Base-by-base conservation (phyloP, 129 eudicot species). In the Tagetes erecta region DNA sequence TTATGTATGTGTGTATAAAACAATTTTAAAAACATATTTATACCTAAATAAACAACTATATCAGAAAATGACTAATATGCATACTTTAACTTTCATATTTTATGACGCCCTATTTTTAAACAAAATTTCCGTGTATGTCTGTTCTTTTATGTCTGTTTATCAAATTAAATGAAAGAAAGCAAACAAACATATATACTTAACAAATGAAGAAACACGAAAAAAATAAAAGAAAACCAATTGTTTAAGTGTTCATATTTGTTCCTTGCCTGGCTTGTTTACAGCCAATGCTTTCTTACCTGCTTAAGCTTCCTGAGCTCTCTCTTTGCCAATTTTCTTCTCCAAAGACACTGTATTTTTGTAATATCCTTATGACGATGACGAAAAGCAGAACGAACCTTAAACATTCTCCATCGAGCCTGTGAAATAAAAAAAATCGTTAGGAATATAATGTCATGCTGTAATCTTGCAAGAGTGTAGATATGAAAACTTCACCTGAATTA, bases 301-400 rank as follows among this genome's bases (percentile, higher is more conserved):
- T 88, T 94, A 70, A 91, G 99, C 88, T 72, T 86, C 80, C 88
- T 74, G 52, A 94, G 72, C 78, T 86, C 97, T 80, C 93, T 85
- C 81, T 80, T 94, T 5, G 99, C 99, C 96, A 94, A 51, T 70
- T 88, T 90, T 73, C 53, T 80, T 87, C 99, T 88, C 99, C 99
- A 94, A 55, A 88, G 90, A 76, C 96, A 86, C 73, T 94, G 99
- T 72, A 91, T 86, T 49, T 84, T 88, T 68, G 93, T 81, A 75
- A 94, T 94, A 72, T 87, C 83, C 40, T 81, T 82, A 53, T 91
- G 94, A 52, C 96, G 93, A 67, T 82, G 88, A 58, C 82, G 87
- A 74, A 80, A 91, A 60, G 88, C 83, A 73, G 88, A 85, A 42
- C 94, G 99, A 67, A 91, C 56, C 85, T 88, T 88, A 77, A 42